These are phyloP conservation scores for Penicillium expansum DNA, from an alignment of 2,329 filamentous ascomycete genomes.

Conservation along the genomic window DNA sequence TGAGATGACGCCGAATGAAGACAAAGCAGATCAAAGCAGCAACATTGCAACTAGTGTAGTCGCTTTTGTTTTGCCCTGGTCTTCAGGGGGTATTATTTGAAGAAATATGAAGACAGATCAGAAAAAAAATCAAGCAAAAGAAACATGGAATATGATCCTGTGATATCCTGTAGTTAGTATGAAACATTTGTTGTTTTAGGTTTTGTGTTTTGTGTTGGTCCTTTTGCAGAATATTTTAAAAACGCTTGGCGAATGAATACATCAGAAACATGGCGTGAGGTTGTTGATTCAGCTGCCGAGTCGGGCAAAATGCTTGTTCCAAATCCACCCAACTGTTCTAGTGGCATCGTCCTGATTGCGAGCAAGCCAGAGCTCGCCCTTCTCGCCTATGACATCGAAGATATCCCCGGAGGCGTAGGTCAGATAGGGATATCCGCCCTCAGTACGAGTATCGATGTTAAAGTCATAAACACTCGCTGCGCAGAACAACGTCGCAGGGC, in stretches of 20 bases:
- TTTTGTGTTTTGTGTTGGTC: background rate
- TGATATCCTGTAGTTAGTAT: constrained; percentile 1
- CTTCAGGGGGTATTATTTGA: background rate
- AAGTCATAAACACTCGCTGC: constrained; percentile 95
- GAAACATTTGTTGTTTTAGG: no score
- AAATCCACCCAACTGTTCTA: constrained; percentile 89
- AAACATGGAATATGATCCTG: background rate
- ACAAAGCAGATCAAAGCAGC: background rate
- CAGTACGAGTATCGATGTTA: constrained; percentile 88
- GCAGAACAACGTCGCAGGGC: constrained; percentile 73
- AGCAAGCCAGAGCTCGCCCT: constrained; percentile 95
- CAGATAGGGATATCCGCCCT: constrained; percentile 92
- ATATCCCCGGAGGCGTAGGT: constrained; percentile 95
- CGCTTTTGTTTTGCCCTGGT: background rate
- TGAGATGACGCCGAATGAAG: background rate
- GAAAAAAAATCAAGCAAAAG: background rate
- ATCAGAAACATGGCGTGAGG: background rate
- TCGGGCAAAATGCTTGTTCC: constrained; percentile 93
- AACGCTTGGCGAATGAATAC: background rate
- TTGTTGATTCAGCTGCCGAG: constrained; percentile 31
- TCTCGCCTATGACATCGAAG: constrained; percentile 90
- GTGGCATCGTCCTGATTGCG: constrained; percentile 90
- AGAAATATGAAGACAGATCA: constrained; percentile 8
- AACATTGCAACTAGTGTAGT: constrained; percentile 1
- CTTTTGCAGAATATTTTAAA: background rate